These are phyloP conservation scores for Phytophthora europaea DNA, from an alignment of 352 stramenopile species.

Conservation along the genomic window DNA sequence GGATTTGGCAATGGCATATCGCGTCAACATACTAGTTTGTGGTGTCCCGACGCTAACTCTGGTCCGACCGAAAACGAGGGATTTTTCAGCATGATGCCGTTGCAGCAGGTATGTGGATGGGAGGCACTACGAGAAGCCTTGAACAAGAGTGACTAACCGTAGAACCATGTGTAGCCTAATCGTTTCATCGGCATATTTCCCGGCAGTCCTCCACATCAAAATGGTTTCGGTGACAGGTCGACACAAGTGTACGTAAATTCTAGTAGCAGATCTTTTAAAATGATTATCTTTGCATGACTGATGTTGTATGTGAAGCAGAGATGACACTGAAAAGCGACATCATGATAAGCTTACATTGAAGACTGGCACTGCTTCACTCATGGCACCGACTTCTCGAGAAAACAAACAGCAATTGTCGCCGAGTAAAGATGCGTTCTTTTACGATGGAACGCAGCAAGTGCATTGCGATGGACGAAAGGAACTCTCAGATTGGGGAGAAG, in stretches of 20 bases:
- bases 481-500: conserved; percentile 29
- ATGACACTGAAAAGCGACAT: conserved; percentile 12
- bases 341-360: conserved; percentile 2
- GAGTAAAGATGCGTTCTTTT: conserved; percentile 43
- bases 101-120: conserved; percentile 30
- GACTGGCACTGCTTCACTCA: background rate
- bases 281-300: conserved; percentile 1
- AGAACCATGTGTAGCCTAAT: conserved; percentile 18
- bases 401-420: conserved; percentile 2
- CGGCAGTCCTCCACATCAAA: conserved; percentile 4
- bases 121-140: background rate
- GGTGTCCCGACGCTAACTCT: conserved; percentile 24
- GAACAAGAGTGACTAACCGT: background rate
- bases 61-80: conserved; percentile 11
- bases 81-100: conserved; percentile 24
- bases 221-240: conserved; percentile 5
- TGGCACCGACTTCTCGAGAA: conserved; percentile 12
- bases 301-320: conserved; percentile 13
- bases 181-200: conserved; percentile 33
- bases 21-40: conserved; percentile 37
- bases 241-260: conserved; percentile 17
- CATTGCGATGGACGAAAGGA: conserved; percentile 17
- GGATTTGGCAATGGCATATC: conserved; percentile 43
- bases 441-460: conserved; percentile 43
- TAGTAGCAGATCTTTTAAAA: background rate